A percentile compares a stretch with the other conserved stretches of the same genome.
Evolutionary conservation across 75 land plant species (phyloP).

Genomic region (Cunninghamia lanceolata): DNA sequence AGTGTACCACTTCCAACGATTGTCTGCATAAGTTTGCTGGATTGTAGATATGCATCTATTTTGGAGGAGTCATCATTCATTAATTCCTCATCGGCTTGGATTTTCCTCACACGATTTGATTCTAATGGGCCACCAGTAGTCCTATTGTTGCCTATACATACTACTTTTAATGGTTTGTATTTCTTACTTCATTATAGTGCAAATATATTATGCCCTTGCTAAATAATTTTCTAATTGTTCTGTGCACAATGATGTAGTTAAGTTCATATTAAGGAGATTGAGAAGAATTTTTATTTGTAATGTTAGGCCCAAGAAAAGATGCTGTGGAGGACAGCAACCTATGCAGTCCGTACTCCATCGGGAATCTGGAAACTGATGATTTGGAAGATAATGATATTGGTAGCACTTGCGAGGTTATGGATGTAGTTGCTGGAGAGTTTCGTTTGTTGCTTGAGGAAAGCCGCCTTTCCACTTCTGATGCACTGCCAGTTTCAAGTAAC

Average conservation of each 20-base stretch:
- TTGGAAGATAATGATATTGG: conserved; percentile 49
- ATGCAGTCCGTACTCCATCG: not conserved
- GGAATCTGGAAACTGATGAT: not conserved
- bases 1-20: conserved; percentile 48
- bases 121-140: conserved; percentile 41
- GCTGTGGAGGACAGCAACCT: not conserved
- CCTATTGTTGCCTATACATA: conserved; percentile 54
- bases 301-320: conserved; percentile 1
- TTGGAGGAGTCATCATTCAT: conserved; percentile 19
- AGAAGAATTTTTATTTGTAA: conserved; percentile 4
- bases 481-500: conserved; percentile 25
- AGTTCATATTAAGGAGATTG: not conserved
- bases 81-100: conserved; percentile 51
- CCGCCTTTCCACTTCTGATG: conserved; percentile 43
- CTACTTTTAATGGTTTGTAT: conserved; percentile 41
- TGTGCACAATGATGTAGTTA: not conserved
- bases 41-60: conserved; percentile 38
- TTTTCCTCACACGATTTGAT: conserved; percentile 59
- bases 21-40: conserved; percentile 77
- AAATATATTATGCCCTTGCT: not conserved
- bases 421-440: conserved; percentile 49
- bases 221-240: not conserved
- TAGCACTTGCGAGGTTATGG: conserved; percentile 25
- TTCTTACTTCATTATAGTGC: not conserved
- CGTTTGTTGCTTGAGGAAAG: conserved; percentile 62